These are phyloP conservation scores for Coniochaeta sp. DNA, from an alignment of 2,329 filamentous ascomycete species.

Conservation along the genomic window DNA sequence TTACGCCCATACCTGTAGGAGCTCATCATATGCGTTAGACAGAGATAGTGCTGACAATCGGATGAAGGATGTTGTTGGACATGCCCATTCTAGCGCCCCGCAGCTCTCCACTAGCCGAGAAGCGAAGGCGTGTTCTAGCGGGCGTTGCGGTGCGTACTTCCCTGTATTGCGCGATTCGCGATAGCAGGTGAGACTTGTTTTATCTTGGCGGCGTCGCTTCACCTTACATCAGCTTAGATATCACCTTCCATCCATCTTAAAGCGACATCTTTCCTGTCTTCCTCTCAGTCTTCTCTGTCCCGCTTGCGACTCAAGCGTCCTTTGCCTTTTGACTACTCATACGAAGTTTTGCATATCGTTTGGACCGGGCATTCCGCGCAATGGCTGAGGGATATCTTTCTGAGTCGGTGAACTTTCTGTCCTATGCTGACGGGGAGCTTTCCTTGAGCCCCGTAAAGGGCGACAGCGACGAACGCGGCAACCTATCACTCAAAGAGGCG, in stretches of 20 bases:
- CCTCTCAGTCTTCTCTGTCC: not conserved
- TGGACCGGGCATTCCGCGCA: too few relatives aligned
- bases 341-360: not conserved
- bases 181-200: not conserved
- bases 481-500: slow-evolving; percentile 9
- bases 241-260: not conserved
- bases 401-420: not conserved
- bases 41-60: not conserved
- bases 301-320: too few relatives aligned
- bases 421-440: slow-evolving; percentile 10
- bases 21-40: not conserved
- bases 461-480: not conserved
- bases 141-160: not conserved
- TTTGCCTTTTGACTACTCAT: not conserved
- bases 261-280: not conserved
- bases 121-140: not conserved
- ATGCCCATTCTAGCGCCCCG: not conserved
- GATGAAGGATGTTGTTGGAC: not conserved
- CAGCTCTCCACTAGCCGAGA: not conserved
- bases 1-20: not conserved
- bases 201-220: not conserved
- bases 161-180: not conserved
- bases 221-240: too few relatives aligned
- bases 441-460: slow-evolving; percentile 2
- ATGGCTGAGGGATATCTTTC: too few relatives aligned